phyloP scores from a whole-genome alignment of 2,329 filamentous ascomycete genomes.

The Pseudopithomyces maydicus region DNA sequence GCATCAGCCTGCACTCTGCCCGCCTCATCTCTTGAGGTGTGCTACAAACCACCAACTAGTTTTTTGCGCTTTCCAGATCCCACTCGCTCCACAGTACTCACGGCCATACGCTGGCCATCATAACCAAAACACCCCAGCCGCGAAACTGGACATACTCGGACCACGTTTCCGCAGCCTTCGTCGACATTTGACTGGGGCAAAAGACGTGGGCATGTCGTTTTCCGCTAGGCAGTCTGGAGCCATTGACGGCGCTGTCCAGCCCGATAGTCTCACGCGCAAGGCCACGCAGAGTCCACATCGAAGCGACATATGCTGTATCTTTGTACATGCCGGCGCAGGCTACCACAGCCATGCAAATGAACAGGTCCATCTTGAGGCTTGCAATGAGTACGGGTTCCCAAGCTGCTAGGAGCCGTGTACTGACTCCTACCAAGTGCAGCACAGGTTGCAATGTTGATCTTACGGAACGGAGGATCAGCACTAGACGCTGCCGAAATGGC shows the following conservation, averaged over 20 bases:
- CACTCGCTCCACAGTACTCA: neutral
- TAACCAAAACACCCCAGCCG: neutral
- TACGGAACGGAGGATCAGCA: conserved; percentile 78
- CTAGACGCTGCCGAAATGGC: conserved; percentile 90
- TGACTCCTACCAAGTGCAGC: conserved; percentile 66
- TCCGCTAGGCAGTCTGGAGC: conserved; percentile 19
- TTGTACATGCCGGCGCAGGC: conserved; percentile 93
- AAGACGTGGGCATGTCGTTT: conserved; percentile 31
- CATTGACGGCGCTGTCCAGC: conserved; percentile 28
- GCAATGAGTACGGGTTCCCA: conserved; percentile 73
- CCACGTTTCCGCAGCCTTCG: conserved; percentile 30
- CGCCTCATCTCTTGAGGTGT: neutral
- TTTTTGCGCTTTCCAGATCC: neutral
- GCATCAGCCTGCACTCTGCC: neutral
- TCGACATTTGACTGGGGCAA: conserved; percentile 28
- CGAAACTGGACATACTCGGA: conserved; percentile 29
- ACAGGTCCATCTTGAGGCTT: conserved; percentile 79
- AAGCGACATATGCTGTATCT: conserved; percentile 73
- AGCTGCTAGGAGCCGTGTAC: neutral
- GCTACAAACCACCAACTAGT: neutral
- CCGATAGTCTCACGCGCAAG: conserved; percentile 40
- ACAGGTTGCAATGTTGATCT: conserved; percentile 78
- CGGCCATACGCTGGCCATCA: neutral
- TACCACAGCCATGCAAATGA: conserved; percentile 92
- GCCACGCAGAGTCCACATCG: conserved; percentile 45